Evolutionary conservation across 2,329 filamentous ascomycete genomes (phyloP), one percentile per base, ranked within the genome.

Genomic region (Stachybotrys echinatus): DNA sequence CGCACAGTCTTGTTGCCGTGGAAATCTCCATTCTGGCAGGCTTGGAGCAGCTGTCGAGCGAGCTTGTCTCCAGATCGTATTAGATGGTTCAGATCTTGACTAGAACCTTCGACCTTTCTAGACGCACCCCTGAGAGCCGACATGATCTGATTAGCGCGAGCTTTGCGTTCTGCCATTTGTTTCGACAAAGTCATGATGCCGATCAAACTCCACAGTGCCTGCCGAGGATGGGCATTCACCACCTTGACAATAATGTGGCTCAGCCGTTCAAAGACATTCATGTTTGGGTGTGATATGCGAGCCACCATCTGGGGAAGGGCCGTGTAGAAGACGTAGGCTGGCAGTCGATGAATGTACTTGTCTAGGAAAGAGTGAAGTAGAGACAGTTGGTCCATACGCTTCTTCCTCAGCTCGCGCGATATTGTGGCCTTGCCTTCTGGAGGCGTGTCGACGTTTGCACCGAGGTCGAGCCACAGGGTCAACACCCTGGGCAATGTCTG

Each of bases 381-480:
- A 34, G 81, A 79, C 8, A 96, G 76, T 50, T 87, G 81, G 47
- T 80, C 82, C 54, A 81, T 80, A 27, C 89, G 76, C 40, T 76
- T 72, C 49, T 74, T 69, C 48, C 74, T 71, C 50, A 83, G 69
- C 65, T 81, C 75, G 52, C 71, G 69, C 31, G 75, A 78, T 42
- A 79, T 65, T 38, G 71, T 80, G 17, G 75, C 70, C 60, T 80
- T 82, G 42, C 70, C 76, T 45, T 81, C 76, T 0, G 79, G 77
- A 5, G 78, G 69, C 58, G 84, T 81, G 61, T 88, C 81, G 34
- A 90, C 76, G 52, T 88, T 83, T 37, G 87, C 85, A 6, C 90
- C 92, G 54, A 99, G 80, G 60, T 96, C 92, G 37, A 99, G 76
- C 92, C 95, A 99, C 3, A 99, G 75, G 0, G 94, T 99, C 39